Conservation (phyloP, 331 rosid genomes). For the Saraca asoca region DNA sequence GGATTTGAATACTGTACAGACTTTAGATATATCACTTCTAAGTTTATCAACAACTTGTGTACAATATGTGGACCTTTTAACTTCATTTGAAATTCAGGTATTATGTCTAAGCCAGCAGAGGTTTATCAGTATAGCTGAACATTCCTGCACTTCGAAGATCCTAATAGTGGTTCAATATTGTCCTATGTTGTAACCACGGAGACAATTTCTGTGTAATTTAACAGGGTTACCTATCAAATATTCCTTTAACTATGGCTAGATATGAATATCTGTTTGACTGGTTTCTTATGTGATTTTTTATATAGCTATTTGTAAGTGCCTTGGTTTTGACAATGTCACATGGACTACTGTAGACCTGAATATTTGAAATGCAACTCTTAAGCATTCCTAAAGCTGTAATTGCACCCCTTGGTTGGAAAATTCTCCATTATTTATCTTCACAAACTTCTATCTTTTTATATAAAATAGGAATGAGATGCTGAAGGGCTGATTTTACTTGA, state of each 20-base stretch:
- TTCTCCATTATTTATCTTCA: neutral
- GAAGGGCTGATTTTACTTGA: neutral
- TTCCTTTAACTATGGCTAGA: neutral
- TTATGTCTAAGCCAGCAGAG: neutral
- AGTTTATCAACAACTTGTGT: too few species aligned
- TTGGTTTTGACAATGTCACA: too few species aligned
- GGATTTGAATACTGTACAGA: too few species aligned
- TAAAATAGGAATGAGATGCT: neutral
- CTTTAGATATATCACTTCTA: too few species aligned
- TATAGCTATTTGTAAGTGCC: too few species aligned
- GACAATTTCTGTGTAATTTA: neutral
- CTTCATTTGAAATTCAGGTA: too few species aligned
- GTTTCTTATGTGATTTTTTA: too few species aligned
- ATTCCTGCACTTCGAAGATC: conserved; percentile 2
- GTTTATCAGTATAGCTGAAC: neutral
- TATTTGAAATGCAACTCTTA: too few species aligned
- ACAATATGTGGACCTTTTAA: too few species aligned
- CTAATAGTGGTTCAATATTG: neutral
- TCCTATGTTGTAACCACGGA: neutral
- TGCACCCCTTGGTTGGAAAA: too few species aligned
- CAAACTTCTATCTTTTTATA: neutral
- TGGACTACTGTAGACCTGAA: too few species aligned
- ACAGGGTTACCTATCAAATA: neutral
- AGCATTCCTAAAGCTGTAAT: too few species aligned
- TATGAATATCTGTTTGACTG: neutral